A percentile compares a stretch with the other conserved stretches of the same genome.
These are phyloP conservation scores for Pestalotiopsis sp. DNA, from an alignment of 2,329 filamentous ascomycete genomes.

Conservation along the genomic window DNA sequence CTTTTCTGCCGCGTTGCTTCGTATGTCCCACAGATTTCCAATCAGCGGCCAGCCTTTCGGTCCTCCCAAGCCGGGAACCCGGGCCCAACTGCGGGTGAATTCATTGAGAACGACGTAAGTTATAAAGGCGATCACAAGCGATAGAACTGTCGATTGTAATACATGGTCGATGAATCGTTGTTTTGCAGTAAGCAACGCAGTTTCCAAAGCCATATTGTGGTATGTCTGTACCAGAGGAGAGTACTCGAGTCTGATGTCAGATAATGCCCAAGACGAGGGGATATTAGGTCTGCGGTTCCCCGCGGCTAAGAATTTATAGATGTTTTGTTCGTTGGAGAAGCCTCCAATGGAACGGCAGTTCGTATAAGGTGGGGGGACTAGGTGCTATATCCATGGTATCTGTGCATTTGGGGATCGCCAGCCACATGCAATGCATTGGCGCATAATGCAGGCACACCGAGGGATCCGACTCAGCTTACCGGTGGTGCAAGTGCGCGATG, in stretches of 20 bases:
- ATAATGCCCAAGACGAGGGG: not conserved
- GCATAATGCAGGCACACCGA: not conserved
- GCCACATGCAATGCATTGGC: not conserved
- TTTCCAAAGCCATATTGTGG: not conserved
- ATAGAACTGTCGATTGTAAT: not conserved
- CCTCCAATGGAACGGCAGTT: not conserved
- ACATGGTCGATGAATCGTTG: not conserved
- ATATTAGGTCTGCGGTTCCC: not conserved
- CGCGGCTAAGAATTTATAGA: not conserved
- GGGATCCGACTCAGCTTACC: no score
- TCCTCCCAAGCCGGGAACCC: conserved; percentile 25
- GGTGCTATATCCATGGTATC: not conserved
- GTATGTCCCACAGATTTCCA: conserved; percentile 62
- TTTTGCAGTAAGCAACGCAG: not conserved
- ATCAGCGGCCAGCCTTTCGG: conserved; percentile 44
- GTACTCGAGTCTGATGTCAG: not conserved
- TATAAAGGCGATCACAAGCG: not conserved
- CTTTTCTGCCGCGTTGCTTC: conserved; percentile 53
- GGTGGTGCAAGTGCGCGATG: no score
- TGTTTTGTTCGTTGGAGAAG: not conserved
- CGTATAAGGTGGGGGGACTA: not conserved
- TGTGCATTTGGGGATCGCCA: not conserved
- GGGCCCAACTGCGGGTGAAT: conserved; percentile 20
- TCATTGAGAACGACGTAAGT: conserved; percentile 24
- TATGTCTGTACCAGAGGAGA: not conserved